Conservation (phyloP, 1,284 basidiomycete species). For the Ceratobasidium sp. region DNA sequence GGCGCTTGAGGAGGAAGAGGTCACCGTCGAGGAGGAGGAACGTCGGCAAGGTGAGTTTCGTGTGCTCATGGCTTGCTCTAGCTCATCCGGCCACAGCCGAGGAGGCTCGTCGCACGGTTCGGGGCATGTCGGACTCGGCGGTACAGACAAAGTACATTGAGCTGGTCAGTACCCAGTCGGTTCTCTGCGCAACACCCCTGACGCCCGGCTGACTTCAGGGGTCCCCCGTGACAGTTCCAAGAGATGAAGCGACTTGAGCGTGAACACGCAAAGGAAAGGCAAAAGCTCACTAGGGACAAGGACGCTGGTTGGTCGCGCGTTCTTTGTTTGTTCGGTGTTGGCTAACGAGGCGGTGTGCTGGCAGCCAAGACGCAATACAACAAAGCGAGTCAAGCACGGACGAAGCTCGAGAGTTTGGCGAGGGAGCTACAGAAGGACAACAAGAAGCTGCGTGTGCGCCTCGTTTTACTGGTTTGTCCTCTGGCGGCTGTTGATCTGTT, state of each 20-base stretch:
- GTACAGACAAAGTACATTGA: conserved; percentile 84
- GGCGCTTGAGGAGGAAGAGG: conserved; percentile 81
- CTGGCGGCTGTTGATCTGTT: conserved; percentile 40
- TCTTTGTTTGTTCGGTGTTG: not conserved
- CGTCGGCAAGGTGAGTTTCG: conserved; percentile 65
- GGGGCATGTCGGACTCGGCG: conserved; percentile 75
- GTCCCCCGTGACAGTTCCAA: conserved; percentile 76
- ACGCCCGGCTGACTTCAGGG: conserved; percentile 35
- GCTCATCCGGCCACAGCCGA: conserved; percentile 60
- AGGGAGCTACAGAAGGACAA: conserved; percentile 89
- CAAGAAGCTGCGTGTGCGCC: conserved; percentile 75
- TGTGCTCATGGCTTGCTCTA: not conserved
- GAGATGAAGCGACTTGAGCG: conserved; percentile 81
- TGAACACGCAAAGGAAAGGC: conserved; percentile 85
- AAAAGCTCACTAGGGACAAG: conserved; percentile 84
- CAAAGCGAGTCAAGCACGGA: conserved; percentile 82
- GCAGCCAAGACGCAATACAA: conserved; percentile 80
- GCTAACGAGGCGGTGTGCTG: conserved; percentile 22
- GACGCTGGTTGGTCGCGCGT: conserved; percentile 66
- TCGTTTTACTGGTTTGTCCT: not conserved
- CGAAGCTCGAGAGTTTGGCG: conserved; percentile 85
- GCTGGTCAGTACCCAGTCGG: conserved; percentile 58
- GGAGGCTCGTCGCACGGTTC: conserved; percentile 80
- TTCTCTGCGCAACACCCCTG: conserved; percentile 16
- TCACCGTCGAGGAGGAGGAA: conserved; percentile 82